These are phyloP conservation scores for Aspergillus carbonarius DNA, from an alignment of 2,329 filamentous ascomycete genomes.

Conservation along the genomic window DNA sequence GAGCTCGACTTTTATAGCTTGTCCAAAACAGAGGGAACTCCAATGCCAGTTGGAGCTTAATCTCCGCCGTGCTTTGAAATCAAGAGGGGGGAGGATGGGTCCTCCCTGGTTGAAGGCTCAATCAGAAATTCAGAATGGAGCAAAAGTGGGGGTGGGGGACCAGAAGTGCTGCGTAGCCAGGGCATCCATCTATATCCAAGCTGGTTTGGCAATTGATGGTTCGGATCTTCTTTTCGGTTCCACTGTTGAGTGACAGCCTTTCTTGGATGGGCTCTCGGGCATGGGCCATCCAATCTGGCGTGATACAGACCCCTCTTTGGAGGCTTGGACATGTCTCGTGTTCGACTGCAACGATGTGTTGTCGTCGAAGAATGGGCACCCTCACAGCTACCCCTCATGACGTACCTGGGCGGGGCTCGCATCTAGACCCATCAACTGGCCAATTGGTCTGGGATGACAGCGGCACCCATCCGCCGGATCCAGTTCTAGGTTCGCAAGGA, in stretches of 20 bases:
- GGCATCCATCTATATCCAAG: not conserved
- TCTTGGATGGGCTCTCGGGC: not conserved
- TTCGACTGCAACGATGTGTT: not conserved
- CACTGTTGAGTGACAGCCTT: not conserved
- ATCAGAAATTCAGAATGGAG: not conserved
- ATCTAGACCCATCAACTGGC: not conserved
- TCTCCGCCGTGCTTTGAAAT: conserved; percentile 27
- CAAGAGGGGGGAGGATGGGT: conserved; percentile 16
- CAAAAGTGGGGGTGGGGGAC: conserved; percentile 13
- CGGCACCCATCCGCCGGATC: not conserved
- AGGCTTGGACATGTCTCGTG: too few relatives aligned
- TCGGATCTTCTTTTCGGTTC: not conserved
- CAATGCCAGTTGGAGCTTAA: conserved; percentile 4
- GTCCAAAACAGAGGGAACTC: not conserved
- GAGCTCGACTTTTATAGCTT: not conserved
- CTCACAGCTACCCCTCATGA: not conserved
- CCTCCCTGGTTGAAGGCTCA: not conserved
- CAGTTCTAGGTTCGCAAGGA: not conserved
- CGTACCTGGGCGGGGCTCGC: not conserved
- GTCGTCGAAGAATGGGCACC: not conserved
- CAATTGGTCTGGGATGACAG: not conserved
- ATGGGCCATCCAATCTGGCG: not conserved
- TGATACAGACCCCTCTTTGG: not conserved
- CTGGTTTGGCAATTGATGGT: not conserved
- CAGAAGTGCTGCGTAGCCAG: not conserved